Evolutionary conservation across 164 flowering plant species (phyloP).

Genomic region (Nymphaea thermarum): DNA sequence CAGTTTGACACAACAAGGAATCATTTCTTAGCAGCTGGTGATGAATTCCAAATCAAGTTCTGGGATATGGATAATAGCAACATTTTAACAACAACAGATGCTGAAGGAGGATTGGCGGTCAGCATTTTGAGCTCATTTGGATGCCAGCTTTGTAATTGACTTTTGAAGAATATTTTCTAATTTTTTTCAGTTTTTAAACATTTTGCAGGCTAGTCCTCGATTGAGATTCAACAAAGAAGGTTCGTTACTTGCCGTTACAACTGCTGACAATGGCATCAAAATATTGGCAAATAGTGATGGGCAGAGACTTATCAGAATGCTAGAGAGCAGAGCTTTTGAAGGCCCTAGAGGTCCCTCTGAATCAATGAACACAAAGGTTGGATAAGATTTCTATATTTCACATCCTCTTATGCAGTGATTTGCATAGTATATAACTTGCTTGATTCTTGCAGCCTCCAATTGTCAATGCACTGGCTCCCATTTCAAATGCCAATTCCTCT

Average conservation of each 20-base stretch:
- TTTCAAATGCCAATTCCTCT: constrained; percentile 11
- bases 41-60: constrained; percentile 25
- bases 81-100: constrained; percentile 16
- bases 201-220: constrained; percentile 19
- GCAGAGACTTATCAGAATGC: constrained; percentile 14
- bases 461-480: constrained; percentile 9
- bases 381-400: background rate
- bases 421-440: background rate
- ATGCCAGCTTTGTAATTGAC: background rate
- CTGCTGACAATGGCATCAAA: constrained; percentile 24
- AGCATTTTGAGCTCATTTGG: constrained; percentile 2
- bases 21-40: constrained; percentile 24
- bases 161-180: too few relatives aligned
- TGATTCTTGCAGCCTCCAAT: constrained; percentile 10
- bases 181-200: background rate
- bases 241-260: constrained; percentile 21
- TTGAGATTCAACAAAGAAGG: constrained; percentile 27
- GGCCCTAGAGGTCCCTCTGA: constrained; percentile 12
- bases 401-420: background rate
- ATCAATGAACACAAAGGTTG: constrained; percentile 11
- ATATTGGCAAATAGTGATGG: constrained; percentile 27
- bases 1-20: constrained; percentile 18
- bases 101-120: constrained; percentile 28
- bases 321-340: constrained; percentile 12
- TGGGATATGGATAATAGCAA: constrained; percentile 27